These are phyloP conservation scores for Fusarium sambucinum DNA, from an alignment of 2,329 filamentous ascomycete species.

Conservation along the genomic window DNA sequence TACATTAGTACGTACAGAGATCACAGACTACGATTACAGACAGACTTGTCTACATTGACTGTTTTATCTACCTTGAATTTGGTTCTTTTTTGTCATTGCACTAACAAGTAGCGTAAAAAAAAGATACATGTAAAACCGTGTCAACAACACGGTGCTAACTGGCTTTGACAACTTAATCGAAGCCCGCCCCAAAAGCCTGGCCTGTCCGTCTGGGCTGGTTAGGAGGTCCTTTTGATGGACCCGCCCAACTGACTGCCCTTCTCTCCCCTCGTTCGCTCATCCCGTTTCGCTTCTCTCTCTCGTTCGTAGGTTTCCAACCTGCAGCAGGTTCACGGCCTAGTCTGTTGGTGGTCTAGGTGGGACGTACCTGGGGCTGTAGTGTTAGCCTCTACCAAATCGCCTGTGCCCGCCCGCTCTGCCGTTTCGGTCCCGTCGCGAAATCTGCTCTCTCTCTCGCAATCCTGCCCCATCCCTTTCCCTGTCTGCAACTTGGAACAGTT, in stretches of 20 bases:
- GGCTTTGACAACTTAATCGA: slow-evolving; percentile 16
- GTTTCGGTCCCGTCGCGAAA: slow-evolving; percentile 44
- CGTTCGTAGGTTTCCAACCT: slow-evolving; percentile 19
- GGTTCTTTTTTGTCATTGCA: neutral
- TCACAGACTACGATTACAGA: too few species aligned
- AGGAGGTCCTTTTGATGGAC: slow-evolving; percentile 40
- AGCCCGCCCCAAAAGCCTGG: slow-evolving; percentile 33
- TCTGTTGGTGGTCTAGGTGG: slow-evolving; percentile 3
- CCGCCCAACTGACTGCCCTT: slow-evolving; percentile 21
- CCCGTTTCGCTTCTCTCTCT: slow-evolving; percentile 32
- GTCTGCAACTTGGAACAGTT: slow-evolving; percentile 34
- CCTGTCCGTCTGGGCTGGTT: slow-evolving; percentile 2
- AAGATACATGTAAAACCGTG: slow-evolving; percentile 35
- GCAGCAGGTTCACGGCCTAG: neutral
- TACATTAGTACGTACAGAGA: neutral
- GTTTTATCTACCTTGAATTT: neutral
- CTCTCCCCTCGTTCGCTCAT: slow-evolving; percentile 21
- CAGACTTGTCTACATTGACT: too few species aligned
- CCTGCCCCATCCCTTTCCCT: slow-evolving; percentile 34
- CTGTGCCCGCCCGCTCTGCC: slow-evolving; percentile 26
- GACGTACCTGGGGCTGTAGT: slow-evolving; percentile 6
- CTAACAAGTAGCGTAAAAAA: slow-evolving; percentile 7
- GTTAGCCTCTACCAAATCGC: slow-evolving; percentile 18
- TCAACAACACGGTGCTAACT: slow-evolving; percentile 28
- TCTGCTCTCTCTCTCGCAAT: slow-evolving; percentile 13